Evolutionary conservation across 2,329 filamentous ascomycete species (phyloP), one percentile per base, ranked within the genome.

Genomic region (Pseudocercospora cruenta): DNA sequence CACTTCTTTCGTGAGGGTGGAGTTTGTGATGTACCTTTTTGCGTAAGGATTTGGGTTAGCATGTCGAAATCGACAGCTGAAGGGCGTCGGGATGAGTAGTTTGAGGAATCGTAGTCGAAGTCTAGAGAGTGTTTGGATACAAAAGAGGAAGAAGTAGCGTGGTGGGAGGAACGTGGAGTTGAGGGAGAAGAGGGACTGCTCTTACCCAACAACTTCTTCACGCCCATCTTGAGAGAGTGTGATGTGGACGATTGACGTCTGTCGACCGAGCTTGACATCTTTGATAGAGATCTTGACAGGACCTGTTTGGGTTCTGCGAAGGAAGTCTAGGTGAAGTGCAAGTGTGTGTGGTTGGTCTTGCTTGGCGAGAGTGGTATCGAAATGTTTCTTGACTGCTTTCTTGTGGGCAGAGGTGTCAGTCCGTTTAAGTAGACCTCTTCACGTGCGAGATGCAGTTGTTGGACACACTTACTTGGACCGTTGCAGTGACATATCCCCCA

Each of bases 401-500:
- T 90, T 82, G 4, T 19, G 8, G 59, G 64, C 31, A 67, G 64
- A 58, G 33, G 7, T 43, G 55, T 58, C 31, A 58, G 55, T 43
- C 55, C 2, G 28, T 55, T 58, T 62, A 64, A 62, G 54, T 66
- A 36, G 58, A 47, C 24, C 28, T 28, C 8, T 62, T 28, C 43
- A 65, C 58, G 63, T 53, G 63, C 43, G 28, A 58, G 24, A 31
- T n/a, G 28, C 14, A 26, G 31, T n/a, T 33, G n/a, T 47, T 45
- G 26, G 60, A 33, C 31, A 55, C 36, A 62, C 60, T 61, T 64
- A 67, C 69, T 57, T 70, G 68, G 67, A 92, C 83, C 58, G 85
- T 82, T 0, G 87, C 83, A 9, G 89, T 88, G 16, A 91, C 86
- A 72, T 89, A 90, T 65, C 90, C 90, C 60, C 90, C 90, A 76